These are phyloP conservation scores for Setaria viridis DNA, from an alignment of 202 grass and related monocot species.

Conservation along the genomic window DNA sequence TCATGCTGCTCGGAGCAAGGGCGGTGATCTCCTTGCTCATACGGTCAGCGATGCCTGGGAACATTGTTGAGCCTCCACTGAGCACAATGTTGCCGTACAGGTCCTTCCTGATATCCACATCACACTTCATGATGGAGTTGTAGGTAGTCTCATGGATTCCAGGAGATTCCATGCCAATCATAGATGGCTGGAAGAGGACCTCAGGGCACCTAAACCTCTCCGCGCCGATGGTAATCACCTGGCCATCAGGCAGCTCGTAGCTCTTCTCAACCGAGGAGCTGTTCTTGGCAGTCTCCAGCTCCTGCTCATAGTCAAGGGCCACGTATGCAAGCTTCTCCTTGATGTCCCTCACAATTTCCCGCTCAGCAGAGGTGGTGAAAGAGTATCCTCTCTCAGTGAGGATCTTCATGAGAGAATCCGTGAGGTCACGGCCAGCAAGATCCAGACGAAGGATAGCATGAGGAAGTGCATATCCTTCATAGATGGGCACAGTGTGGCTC, in stretches of 20 bases:
- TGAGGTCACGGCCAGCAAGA: slow-evolving; percentile 53
- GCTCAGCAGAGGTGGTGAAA: slow-evolving; percentile 53
- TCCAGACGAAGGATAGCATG: slow-evolving; percentile 51
- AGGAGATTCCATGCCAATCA: slow-evolving; percentile 62
- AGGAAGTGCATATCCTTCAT: slow-evolving; percentile 52
- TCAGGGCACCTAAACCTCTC: slow-evolving; percentile 64
- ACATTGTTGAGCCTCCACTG: slow-evolving; percentile 59
- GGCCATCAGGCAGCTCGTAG: slow-evolving; percentile 59
- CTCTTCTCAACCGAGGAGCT: slow-evolving; percentile 62
- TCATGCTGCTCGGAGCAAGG: slow-evolving; percentile 63
- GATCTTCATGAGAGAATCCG: slow-evolving; percentile 60
- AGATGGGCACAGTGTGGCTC: slow-evolving; percentile 53
- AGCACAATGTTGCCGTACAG: slow-evolving; percentile 65
- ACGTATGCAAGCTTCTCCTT: slow-evolving; percentile 60
- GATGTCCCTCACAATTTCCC: slow-evolving; percentile 61
- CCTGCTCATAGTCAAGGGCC: slow-evolving; percentile 51
- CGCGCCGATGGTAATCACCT: slow-evolving; percentile 58
- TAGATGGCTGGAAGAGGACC: slow-evolving; percentile 65
- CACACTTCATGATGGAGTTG: slow-evolving; percentile 68
- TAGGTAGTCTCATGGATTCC: slow-evolving; percentile 66
- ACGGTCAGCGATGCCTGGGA: slow-evolving; percentile 58
- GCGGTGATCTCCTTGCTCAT: slow-evolving; percentile 66
- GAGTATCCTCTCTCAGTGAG: slow-evolving; percentile 64
- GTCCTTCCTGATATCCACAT: slow-evolving; percentile 59
- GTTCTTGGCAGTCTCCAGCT: slow-evolving; percentile 55